Conservation (phyloP, 306 rosid species). For the Ochetophila trinervis region DNA sequence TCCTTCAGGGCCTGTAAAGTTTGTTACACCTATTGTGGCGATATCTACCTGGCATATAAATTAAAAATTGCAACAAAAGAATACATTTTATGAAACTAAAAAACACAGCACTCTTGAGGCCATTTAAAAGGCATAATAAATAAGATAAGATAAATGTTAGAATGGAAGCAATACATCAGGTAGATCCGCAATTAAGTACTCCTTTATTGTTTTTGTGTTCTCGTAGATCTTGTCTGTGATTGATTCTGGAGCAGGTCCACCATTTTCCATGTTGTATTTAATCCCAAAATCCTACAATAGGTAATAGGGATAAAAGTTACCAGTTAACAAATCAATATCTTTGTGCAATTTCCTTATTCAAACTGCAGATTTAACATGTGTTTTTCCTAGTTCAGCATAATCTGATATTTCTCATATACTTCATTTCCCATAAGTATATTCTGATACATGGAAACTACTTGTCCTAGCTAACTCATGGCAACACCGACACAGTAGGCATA, state of each 20-base stretch:
- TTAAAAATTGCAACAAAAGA: conserved; percentile 19
- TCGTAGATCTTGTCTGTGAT: conserved; percentile 83
- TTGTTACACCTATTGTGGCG: conserved; percentile 51
- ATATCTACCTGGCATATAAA: conserved; percentile 70
- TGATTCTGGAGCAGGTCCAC: conserved; percentile 99
- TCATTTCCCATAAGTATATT: not conserved
- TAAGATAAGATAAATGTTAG: conserved; percentile 7
- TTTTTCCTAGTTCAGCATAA: not conserved
- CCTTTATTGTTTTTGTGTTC: conserved; percentile 77
- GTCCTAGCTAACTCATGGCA: too few species aligned
- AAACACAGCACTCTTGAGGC: not conserved
- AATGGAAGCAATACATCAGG: conserved; percentile 59
- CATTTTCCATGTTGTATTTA: conserved; percentile 98
- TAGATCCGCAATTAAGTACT: conserved; percentile 77
- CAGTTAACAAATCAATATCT: not conserved
- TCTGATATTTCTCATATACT: not conserved
- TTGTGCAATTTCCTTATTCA: not conserved
- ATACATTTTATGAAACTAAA: conserved; percentile 19
- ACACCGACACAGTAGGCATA: too few species aligned
- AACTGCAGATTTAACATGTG: not conserved
- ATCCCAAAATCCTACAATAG: conserved; percentile 92
- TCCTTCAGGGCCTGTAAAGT: conserved; percentile 86
- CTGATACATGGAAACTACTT: not conserved
- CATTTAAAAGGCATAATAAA: not conserved
- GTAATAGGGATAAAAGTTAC: conserved; percentile 19